Evolutionary conservation across 345 rosid genomes (phyloP), one percentile per base, ranked within the genome.

Genomic region (Cochlearia excelsa): DNA sequence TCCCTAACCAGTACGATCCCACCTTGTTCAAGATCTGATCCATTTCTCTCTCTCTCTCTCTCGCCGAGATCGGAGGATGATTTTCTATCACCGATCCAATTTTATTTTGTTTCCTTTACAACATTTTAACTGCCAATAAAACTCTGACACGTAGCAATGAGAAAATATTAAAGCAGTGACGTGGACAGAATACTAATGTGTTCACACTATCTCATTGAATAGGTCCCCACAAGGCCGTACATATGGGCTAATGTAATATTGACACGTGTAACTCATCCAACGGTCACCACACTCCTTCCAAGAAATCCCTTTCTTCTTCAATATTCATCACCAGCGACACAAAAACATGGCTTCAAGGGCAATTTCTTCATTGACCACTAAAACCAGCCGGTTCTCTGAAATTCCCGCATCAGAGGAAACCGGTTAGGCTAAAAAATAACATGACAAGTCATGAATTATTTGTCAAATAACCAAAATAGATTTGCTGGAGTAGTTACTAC

Each of bases 21-120:
- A 89, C 86, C 75, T 86, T 93, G 91, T 80, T 89, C 78, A 93
- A 39, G 54, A 93, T 70, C 75, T 84, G 87, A 85, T 89, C 99
- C 99, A 93, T 93, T 31, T 57, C 61, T 71, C 49, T 2, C 61
- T 51, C 61, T 41, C 37, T 46, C 30, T 65, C 57, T 51, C 54
- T 59, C 57, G 57, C 56, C 52, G 38, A 39, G 65, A 71, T 71
- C 70, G 56, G 64, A 16, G 46, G 46, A 5, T 26, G 34, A 3
- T 39, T 39, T 39, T 10, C 35, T 27, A n/a, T 39, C 46, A 39
- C 59, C 31, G 46, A 0, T 27, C 23, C 23, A 16, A 16, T 16
- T 16, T 16, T 16, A 16, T 16, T 16, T 54, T 46, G 46, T 27
- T 39, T 39, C 46, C 28, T 54, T 26, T 27, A 54, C 34, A 27